Conservation (phyloP, 2,329 filamentous ascomycete genomes). For the Xylaria hypoxylon region DNA sequence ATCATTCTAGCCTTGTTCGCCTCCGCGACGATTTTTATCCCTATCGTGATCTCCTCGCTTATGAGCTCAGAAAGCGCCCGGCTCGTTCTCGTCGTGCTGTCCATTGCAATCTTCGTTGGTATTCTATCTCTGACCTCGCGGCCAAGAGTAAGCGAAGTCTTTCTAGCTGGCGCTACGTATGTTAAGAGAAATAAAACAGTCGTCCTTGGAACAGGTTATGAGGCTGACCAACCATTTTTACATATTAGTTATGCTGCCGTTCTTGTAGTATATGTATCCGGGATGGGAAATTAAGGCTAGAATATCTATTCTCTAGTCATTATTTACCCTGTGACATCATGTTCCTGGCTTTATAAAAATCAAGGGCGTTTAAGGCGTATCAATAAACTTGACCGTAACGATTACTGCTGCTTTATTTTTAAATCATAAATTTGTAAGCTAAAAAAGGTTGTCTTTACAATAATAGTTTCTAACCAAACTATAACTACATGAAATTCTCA, state of each 20-base stretch:
- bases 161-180: slow-evolving; percentile 8
- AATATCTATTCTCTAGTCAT: slow-evolving; percentile 3
- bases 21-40: slow-evolving; percentile 8
- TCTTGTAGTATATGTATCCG: slow-evolving; percentile 5
- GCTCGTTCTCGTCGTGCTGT: slow-evolving; percentile 5
- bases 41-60: slow-evolving; percentile 4
- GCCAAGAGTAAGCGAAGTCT: slow-evolving; percentile 4
- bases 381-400: too few relatives aligned
- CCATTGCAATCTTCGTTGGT: slow-evolving; percentile 4
- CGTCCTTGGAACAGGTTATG: slow-evolving; percentile 4
- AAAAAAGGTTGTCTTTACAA: too few relatives aligned
- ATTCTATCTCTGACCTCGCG: slow-evolving; percentile 5
- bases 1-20: background rate
- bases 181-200: background rate
- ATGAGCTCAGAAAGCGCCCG: background rate
- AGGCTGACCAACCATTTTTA: slow-evolving; percentile 4
- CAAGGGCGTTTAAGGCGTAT: too few relatives aligned
- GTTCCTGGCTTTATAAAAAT: background rate
- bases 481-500: too few relatives aligned
- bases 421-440: too few relatives aligned
- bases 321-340: background rate
- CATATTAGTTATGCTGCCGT: slow-evolving; percentile 3
- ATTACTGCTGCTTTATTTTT: too few relatives aligned
- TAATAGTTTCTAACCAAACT: too few relatives aligned
- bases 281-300: slow-evolving; percentile 3